Evolutionary conservation across 139 green algal genomes (phyloP).

Genomic region (Micromonas commoda): DNA sequence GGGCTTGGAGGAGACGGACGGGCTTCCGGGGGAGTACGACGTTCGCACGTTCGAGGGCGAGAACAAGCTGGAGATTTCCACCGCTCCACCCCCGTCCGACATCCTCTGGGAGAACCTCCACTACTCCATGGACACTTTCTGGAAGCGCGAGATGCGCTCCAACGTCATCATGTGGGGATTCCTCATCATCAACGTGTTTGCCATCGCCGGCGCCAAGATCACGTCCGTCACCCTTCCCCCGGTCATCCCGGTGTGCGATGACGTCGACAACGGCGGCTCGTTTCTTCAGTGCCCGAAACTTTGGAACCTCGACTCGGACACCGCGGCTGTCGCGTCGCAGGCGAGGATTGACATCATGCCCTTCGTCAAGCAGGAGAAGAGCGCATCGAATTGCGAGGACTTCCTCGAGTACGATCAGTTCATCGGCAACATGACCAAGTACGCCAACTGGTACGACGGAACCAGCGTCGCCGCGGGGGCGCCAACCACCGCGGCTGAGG

Average conservation of each 20-base stretch:
- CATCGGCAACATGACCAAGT: neutral
- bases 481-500: neutral
- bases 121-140: neutral
- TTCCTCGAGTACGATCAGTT: neutral
- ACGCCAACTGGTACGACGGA: neutral
- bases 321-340: neutral
- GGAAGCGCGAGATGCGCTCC: neutral
- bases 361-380: neutral
- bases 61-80: no score
- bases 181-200: neutral
- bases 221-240: no score
- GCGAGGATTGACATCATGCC: neutral
- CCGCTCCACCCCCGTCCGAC: no score
- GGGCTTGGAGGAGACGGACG: no score
- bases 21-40: no score
- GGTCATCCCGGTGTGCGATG: neutral
- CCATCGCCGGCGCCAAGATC: neutral
- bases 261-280: neutral
- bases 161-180: neutral
- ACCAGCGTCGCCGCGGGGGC: neutral
- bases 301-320: neutral
- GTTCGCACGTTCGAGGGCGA: no score
- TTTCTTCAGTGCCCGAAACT: neutral
- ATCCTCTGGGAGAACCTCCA: slow-evolving; percentile 19
- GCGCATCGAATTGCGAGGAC: neutral